Conservation (phyloP, 2,329 filamentous ascomycete genomes). For the Claviceps sp. region DNA sequence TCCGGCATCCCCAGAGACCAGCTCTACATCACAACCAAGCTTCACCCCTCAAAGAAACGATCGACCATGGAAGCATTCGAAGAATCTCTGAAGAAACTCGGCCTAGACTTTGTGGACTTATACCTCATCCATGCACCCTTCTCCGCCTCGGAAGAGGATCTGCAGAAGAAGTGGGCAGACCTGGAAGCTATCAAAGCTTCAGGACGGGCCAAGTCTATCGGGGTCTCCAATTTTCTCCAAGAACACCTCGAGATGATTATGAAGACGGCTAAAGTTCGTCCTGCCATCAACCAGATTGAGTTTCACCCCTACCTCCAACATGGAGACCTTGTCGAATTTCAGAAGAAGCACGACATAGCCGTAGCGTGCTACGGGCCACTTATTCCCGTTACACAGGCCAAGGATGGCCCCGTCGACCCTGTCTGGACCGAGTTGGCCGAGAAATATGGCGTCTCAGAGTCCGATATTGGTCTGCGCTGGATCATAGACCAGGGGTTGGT, state of each 20-base stretch:
- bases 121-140: slow-evolving; percentile 51
- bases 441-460: slow-evolving; percentile 45
- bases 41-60: slow-evolving; percentile 25
- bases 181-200: slow-evolving; percentile 53
- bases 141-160: slow-evolving; percentile 31
- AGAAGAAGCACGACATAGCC: slow-evolving; percentile 42
- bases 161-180: slow-evolving; percentile 48
- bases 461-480: slow-evolving; percentile 47
- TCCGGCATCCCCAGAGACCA: slow-evolving; percentile 49
- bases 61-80: slow-evolving; percentile 38
- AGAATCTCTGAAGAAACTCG: slow-evolving; percentile 49
- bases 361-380: slow-evolving; percentile 43
- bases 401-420: slow-evolving; percentile 38
- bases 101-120: slow-evolving; percentile 57
- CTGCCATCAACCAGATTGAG: slow-evolving; percentile 71
- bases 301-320: slow-evolving; percentile 65
- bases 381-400: slow-evolving; percentile 31
- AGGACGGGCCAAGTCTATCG: slow-evolving; percentile 56
- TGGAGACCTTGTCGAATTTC: slow-evolving; percentile 42
- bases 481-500: slow-evolving; percentile 45
- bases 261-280: slow-evolving; percentile 44
- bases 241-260: slow-evolving; percentile 42
- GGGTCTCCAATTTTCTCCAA: slow-evolving; percentile 61
- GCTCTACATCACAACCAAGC: slow-evolving; percentile 56
- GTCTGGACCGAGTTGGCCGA: slow-evolving; percentile 35